Evolutionary conservation across 2,329 filamentous ascomycete species (phyloP).

Genomic region (Raffaelea arxii): DNA sequence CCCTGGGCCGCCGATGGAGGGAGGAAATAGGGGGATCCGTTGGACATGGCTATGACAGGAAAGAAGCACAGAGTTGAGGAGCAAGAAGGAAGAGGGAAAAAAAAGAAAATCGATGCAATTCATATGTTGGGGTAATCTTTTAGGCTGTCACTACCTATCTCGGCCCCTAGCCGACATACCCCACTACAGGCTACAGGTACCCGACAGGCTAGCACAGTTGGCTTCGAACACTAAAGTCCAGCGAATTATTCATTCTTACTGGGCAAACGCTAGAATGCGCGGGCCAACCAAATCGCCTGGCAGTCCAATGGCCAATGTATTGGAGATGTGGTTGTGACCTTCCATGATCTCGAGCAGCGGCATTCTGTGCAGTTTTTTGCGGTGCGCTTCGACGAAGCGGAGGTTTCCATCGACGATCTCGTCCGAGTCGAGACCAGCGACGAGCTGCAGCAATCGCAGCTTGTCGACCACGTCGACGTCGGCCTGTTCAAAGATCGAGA

Average conservation of each 20-base stretch:
- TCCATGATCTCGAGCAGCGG: constrained; percentile 13
- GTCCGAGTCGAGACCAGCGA: constrained; percentile 11
- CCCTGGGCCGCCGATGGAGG: constrained; percentile 9
- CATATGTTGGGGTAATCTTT: too few relatives aligned
- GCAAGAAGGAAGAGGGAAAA: neutral
- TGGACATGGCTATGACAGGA: neutral
- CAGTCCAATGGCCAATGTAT: constrained; percentile 12
- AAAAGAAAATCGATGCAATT: neutral
- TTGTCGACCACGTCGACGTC: neutral
- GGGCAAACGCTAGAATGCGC: neutral
- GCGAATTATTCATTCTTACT: neutral
- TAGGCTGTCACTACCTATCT: neutral
- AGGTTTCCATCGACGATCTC: constrained; percentile 13
- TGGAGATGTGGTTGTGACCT: constrained; percentile 14
- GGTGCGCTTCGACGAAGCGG: constrained; percentile 11
- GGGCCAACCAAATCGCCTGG: neutral
- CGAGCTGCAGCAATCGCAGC: constrained; percentile 8
- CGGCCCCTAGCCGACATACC: neutral
- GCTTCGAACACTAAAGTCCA: too few relatives aligned
- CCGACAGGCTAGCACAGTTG: too few relatives aligned
- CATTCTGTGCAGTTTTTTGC: constrained; percentile 9
- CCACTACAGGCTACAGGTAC: too few relatives aligned
- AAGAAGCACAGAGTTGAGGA: neutral
- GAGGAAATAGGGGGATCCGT: neutral
- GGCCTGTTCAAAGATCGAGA: neutral